Percentiles rank a stretch among this genome's conserved stretches.
phyloP scores from a whole-genome alignment of 2,329 filamentous ascomycete species.

The Leptosphaerulina australis region DNA sequence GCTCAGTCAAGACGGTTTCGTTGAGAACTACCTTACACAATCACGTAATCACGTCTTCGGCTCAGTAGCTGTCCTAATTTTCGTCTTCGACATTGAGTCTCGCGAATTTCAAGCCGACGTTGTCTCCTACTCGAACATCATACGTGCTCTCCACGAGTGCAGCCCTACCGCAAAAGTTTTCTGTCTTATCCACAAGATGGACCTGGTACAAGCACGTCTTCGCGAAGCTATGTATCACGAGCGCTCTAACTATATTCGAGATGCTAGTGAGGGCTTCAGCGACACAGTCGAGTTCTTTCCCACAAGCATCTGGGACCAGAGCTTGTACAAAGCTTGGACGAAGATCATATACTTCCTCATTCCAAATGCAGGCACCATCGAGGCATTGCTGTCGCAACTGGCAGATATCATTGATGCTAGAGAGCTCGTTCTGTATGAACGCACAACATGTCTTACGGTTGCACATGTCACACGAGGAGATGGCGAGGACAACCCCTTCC shows the following conservation, averaged over 20 bases:
- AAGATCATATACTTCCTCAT: slow-evolving; percentile 97
- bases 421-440: slow-evolving; percentile 92
- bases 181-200: slow-evolving; percentile 98
- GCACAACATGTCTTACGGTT: slow-evolving; percentile 95
- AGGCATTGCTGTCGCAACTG: slow-evolving; percentile 80
- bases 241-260: slow-evolving; percentile 75
- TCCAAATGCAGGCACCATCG: slow-evolving; percentile 89
- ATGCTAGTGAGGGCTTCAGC: slow-evolving; percentile 73
- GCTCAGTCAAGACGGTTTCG: slow-evolving; percentile 89
- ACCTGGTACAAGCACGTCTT: slow-evolving; percentile 81
- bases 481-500: slow-evolving; percentile 81
- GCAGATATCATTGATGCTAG: slow-evolving; percentile 88
- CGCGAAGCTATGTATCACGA: slow-evolving; percentile 85
- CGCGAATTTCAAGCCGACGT: slow-evolving; percentile 93
- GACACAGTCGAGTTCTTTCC: slow-evolving; percentile 78
- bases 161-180: slow-evolving; percentile 84
- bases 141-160: slow-evolving; percentile 85
- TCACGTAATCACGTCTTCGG: slow-evolving; percentile 96
- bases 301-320: slow-evolving; percentile 98
- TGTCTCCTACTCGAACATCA: slow-evolving; percentile 88
- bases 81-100: slow-evolving; percentile 98
- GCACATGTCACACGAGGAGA: slow-evolving; percentile 82
- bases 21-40: slow-evolving; percentile 96
- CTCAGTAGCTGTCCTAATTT: slow-evolving; percentile 95
- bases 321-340: slow-evolving; percentile 96